These are phyloP conservation scores for Solanum aculeatissimum DNA, from an alignment of 305 asterid species.

Conservation along the genomic window DNA sequence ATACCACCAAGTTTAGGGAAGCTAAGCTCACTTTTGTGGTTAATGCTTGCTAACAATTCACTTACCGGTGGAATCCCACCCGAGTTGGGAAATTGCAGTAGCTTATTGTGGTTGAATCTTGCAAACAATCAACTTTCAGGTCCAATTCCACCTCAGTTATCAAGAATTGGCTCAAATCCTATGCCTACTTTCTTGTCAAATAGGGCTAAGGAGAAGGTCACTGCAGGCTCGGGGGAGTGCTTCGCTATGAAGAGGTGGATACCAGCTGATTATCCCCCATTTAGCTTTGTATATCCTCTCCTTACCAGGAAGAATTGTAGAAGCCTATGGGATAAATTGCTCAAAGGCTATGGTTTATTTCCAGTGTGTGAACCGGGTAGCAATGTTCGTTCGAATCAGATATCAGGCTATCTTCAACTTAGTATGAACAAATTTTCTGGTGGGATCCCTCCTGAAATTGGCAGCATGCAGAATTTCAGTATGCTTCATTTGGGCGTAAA, in stretches of 20 bases:
- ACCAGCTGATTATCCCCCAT: constrained; percentile 92
- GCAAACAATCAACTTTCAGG: constrained; percentile 66
- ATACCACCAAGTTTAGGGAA: constrained; percentile 67
- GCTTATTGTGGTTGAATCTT: constrained; percentile 78
- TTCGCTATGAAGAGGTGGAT: constrained; percentile 85
- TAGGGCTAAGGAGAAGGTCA: constrained; percentile 22
- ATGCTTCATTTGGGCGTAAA: constrained; percentile 78
- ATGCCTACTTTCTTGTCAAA: constrained; percentile 50
- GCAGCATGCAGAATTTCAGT: constrained; percentile 67
- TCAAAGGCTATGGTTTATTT: constrained; percentile 70
- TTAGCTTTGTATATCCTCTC: constrained; percentile 61
- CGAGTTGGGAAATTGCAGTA: constrained; percentile 72
- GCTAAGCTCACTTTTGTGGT: constrained; percentile 62
- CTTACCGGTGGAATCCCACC: constrained; percentile 60
- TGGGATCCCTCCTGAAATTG: constrained; percentile 52
- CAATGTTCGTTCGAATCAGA: constrained; percentile 29
- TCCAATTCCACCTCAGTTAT: constrained; percentile 36
- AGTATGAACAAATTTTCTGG: constrained; percentile 62
- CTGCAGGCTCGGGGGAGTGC: constrained; percentile 84
- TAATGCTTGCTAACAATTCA: constrained; percentile 80
- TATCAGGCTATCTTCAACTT: constrained; percentile 76
- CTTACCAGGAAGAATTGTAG: constrained; percentile 69
- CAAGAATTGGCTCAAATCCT: constrained; percentile 49
- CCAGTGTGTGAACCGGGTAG: constrained; percentile 62
- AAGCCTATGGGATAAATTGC: constrained; percentile 57